A percentile compares a stretch with the other conserved stretches of the same genome.
Evolutionary conservation across 139 green algal genomes (phyloP).

Genomic region (Asterochloris sp.): DNA sequence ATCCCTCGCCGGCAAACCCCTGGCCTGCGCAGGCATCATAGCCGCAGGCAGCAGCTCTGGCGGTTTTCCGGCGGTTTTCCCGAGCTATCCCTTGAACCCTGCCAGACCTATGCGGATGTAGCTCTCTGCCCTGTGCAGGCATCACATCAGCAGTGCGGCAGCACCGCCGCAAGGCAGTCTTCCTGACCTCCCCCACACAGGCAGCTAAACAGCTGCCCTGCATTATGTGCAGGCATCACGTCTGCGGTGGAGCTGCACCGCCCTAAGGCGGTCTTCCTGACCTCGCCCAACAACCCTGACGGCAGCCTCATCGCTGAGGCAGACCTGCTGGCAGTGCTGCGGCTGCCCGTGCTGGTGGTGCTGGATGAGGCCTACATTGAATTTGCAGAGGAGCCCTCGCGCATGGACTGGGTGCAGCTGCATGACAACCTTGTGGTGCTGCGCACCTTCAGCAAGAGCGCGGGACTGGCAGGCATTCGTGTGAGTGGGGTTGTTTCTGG

Average conservation of each 20-base stretch:
- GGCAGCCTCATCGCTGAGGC: slow-evolving; percentile 81
- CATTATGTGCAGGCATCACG: slow-evolving; percentile 37
- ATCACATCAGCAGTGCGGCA: slow-evolving; percentile 67
- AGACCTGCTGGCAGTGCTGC: slow-evolving; percentile 76
- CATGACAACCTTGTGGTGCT: slow-evolving; percentile 94
- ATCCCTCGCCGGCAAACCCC: too few species aligned
- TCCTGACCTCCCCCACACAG: slow-evolving; percentile 90
- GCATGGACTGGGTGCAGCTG: slow-evolving; percentile 72
- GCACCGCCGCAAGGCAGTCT: slow-evolving; percentile 92
- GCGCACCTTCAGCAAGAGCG: slow-evolving; percentile 96
- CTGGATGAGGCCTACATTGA: slow-evolving; percentile 99
- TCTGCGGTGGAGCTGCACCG: slow-evolving; percentile 70
- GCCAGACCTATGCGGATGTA: too few species aligned
- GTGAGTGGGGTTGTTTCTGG: slow-evolving; percentile 35
- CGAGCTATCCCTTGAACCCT: too few species aligned
- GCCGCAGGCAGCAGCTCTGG: slow-evolving; percentile 55
- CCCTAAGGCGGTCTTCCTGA: slow-evolving; percentile 98
- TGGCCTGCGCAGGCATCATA: slow-evolving; percentile 39
- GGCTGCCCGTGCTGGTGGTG: slow-evolving; percentile 90
- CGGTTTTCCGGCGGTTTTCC: too few species aligned
- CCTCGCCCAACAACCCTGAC: slow-evolving; percentile 98
- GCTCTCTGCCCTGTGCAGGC: slow-evolving; percentile 23
- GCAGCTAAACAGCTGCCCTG: not conserved
- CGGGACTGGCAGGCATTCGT: slow-evolving; percentile 71
- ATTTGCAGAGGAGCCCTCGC: slow-evolving; percentile 70